A percentile compares a stretch with the other conserved stretches of the same genome.
phyloP scores from a whole-genome alignment of 2,329 filamentous ascomycete genomes.

The Penicillium sp. region DNA sequence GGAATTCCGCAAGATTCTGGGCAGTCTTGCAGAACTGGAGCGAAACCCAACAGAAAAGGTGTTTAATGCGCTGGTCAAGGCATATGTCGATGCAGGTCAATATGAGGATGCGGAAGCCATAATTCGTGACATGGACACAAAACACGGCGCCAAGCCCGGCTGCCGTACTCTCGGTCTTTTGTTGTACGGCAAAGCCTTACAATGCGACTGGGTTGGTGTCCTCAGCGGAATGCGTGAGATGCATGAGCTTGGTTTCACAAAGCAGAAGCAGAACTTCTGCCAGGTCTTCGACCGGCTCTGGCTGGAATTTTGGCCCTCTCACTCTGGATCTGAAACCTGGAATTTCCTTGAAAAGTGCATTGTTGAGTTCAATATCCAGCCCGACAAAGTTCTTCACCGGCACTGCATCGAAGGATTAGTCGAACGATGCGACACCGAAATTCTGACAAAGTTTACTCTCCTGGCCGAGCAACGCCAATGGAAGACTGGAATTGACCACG shows the following conservation, averaged over 20 bases:
- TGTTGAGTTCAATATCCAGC: slow-evolving; percentile 36
- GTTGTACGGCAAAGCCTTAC: slow-evolving; percentile 36
- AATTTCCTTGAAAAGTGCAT: slow-evolving; percentile 38
- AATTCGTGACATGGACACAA: slow-evolving; percentile 34
- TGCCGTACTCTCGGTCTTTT: slow-evolving; percentile 40
- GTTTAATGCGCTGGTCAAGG: slow-evolving; percentile 42
- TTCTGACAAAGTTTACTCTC: slow-evolving; percentile 32
- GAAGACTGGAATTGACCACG: slow-evolving; percentile 32
- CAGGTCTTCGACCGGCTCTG: slow-evolving; percentile 42
- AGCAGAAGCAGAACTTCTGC: slow-evolving; percentile 29
- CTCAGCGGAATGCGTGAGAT: slow-evolving; percentile 39
- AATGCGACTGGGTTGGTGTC: slow-evolving; percentile 43
- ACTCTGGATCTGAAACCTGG: slow-evolving; percentile 34
- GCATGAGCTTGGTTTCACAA: slow-evolving; percentile 34
- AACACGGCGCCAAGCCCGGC: slow-evolving; percentile 30
- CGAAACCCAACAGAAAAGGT: slow-evolving; percentile 39
- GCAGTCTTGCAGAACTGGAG: slow-evolving; percentile 26
- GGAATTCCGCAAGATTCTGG: slow-evolving; percentile 33
- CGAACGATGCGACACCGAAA: slow-evolving; percentile 36
- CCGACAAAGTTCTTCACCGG: slow-evolving; percentile 40
- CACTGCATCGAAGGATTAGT: slow-evolving; percentile 43
- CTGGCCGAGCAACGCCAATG: slow-evolving; percentile 32
- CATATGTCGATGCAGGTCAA: slow-evolving; percentile 39
- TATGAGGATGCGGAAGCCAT: slow-evolving; percentile 36
- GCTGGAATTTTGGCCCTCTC: slow-evolving; percentile 41